Conservation (phyloP, 371 early-diverging fungal species). For the Haplosporangium sp. region DNA sequence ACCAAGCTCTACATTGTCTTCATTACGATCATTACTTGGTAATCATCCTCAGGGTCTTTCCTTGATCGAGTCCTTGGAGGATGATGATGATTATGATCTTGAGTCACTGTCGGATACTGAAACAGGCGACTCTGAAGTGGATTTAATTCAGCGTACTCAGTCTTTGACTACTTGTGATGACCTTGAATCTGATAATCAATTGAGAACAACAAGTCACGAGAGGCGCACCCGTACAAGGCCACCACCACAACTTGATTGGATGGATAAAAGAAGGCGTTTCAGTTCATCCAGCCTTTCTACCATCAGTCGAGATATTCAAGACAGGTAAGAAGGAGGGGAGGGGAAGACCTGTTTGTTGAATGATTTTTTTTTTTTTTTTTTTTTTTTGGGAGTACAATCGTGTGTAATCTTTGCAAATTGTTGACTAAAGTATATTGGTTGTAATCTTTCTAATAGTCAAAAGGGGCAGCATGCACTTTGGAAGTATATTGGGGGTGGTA, state of each 20-base stretch:
- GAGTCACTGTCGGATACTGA: slow-evolving; percentile 50
- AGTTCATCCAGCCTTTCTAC: slow-evolving; percentile 47
- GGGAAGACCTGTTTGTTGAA: no score
- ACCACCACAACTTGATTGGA: slow-evolving; percentile 49
- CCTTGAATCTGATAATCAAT: background rate
- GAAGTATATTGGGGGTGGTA: slow-evolving; percentile 56
- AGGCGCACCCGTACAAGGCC: slow-evolving; percentile 30
- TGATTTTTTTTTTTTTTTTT: background rate
- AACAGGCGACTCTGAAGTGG: slow-evolving; percentile 42
- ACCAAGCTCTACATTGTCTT: slow-evolving; percentile 47
- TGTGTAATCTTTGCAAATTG: background rate
- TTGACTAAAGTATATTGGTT: slow-evolving; percentile 13
- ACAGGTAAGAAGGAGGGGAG: slow-evolving; percentile 25
- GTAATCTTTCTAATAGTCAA: slow-evolving; percentile 21
- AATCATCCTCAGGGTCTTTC: slow-evolving; percentile 54
- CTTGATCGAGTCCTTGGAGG: slow-evolving; percentile 48
- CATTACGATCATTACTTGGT: slow-evolving; percentile 41
- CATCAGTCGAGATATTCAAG: slow-evolving; percentile 49
- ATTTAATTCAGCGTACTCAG: slow-evolving; percentile 36
- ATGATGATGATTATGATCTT: slow-evolving; percentile 33
- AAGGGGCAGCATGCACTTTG: slow-evolving; percentile 55
- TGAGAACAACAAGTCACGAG: slow-evolving; percentile 1
- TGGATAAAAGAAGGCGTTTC: slow-evolving; percentile 42
- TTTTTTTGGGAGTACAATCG: background rate
- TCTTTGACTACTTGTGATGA: slow-evolving; percentile 15